phyloP scores from a whole-genome alignment of 2,329 filamentous ascomycete species.

The Teratosphaeriaceae sp. region DNA sequence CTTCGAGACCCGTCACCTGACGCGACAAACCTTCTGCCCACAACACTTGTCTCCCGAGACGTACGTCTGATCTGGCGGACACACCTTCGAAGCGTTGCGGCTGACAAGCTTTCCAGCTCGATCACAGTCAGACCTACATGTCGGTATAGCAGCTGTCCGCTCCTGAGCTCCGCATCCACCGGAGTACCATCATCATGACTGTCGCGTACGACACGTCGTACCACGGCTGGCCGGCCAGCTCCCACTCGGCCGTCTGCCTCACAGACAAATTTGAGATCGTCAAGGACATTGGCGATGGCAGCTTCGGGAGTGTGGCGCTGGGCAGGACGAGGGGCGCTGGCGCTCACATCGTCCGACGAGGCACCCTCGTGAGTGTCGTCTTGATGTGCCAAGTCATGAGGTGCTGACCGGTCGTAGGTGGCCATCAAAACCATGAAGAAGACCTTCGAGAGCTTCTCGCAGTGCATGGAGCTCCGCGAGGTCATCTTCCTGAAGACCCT shows the following conservation, averaged over 20 bases:
- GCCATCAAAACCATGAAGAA: constrained; percentile 99
- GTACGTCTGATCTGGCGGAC: constrained; percentile 1
- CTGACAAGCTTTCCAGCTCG: no score
- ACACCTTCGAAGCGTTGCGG: constrained; percentile 4
- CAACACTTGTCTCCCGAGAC: constrained; percentile 5
- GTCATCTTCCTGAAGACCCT: constrained; percentile 93
- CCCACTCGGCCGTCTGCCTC: constrained; percentile 51
- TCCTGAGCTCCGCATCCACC: constrained; percentile 18
- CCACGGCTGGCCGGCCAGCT: constrained; percentile 51
- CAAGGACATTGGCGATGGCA: constrained; percentile 98
- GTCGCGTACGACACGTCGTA: constrained; percentile 64
- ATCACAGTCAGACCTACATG: no score
- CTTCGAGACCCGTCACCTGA: constrained; percentile 6
- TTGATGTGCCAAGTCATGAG: background rate
- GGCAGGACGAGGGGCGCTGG: constrained; percentile 88
- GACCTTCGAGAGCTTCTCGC: constrained; percentile 85
- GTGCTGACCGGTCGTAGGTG: constrained; percentile 52
- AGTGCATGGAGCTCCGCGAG: constrained; percentile 89
- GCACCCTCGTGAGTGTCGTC: constrained; percentile 74
- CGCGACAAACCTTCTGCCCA: background rate
- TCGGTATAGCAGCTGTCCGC: constrained; percentile 14
- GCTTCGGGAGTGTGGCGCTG: constrained; percentile 91
- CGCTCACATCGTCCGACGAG: constrained; percentile 77
- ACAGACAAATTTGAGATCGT: constrained; percentile 95
- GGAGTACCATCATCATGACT: constrained; percentile 55